Base-by-base conservation (phyloP, 176 grass and related monocot species). In the Raddia distichophylla region DNA sequence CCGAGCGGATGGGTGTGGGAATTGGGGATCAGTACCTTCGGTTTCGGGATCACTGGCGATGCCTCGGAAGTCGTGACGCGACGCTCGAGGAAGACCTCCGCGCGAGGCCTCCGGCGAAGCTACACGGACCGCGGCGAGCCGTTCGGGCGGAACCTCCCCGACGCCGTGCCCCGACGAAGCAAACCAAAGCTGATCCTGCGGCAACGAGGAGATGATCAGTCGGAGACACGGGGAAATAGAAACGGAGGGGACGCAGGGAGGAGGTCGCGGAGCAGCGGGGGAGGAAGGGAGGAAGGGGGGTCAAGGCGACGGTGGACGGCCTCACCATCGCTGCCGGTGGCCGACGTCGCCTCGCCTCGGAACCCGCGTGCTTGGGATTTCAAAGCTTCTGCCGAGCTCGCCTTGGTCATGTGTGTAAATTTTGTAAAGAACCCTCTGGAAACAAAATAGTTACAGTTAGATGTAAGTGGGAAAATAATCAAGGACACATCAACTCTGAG, bases 261-360 rank as follows among this genome's bases (percentile, higher is more conserved):
- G 53, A 63, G 59, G 19, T 15, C 75, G 65, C 10, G 43, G 48
- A 57, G 44, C 20, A 33, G 3, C 10, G 33, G 3, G 10, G 33
- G 6, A 37, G 8, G 18, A 63, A 42, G 40, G 18, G 50, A 46
- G 40, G 75, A 1, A 27, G 27, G 27, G 27, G 27, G 27, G 27
- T 27, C 27, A n/a, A n/a, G n/a, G 27, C 27, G n/a, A 12, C 44
- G 7, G 49, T 40, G 19, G 60, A 12, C 44, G 7, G 49, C 14
- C 72, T 89, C 86, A 60, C 73, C 80, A 83, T 65, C 51, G 19
- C 76, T 12, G 19, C 67, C 8, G 35, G 66, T 79, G 33, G 14
- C 65, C 52, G 27, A 58, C 48, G 56, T 64, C n/a, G n/a, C n/a
- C n/a, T n/a, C n/a, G n/a, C n/a, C n/a, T n/a, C n/a, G n/a, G 9